Conservation (phyloP, 2,329 filamentous ascomycete species). For the Xylariales sp. region DNA sequence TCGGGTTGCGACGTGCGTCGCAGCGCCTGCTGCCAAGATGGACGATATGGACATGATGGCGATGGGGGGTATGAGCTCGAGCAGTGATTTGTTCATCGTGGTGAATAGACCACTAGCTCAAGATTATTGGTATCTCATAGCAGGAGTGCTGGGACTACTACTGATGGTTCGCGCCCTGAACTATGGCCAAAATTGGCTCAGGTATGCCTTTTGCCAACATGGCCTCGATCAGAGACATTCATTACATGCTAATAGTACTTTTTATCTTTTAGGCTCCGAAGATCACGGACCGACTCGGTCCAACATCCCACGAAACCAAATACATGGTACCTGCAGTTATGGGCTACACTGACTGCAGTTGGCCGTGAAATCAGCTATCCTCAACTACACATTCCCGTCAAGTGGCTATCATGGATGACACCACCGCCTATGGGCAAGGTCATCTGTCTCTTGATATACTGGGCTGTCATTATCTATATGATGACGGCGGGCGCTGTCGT, state of each 20-base stretch:
- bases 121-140: constrained; percentile 57
- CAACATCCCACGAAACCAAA: constrained; percentile 49
- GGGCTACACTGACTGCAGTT: constrained; percentile 56
- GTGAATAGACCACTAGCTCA: constrained; percentile 48
- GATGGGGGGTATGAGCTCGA: constrained; percentile 12
- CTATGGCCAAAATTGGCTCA: constrained; percentile 32
- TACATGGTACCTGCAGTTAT: constrained; percentile 40
- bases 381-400: constrained; percentile 43
- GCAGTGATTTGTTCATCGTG: constrained; percentile 31
- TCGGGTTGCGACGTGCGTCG: not conserved
- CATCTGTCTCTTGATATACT: constrained; percentile 51
- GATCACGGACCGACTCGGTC: constrained; percentile 36
- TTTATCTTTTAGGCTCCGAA: constrained; percentile 36
- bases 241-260: no score
- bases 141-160: constrained; percentile 40
- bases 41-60: constrained; percentile 25
- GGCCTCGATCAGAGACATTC: not conserved
- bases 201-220: constrained; percentile 26
- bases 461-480: constrained; percentile 55
- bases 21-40: not conserved
- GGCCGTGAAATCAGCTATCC: constrained; percentile 53
- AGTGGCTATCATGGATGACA: constrained; percentile 49
- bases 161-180: constrained; percentile 38
- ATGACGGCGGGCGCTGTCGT: constrained; percentile 45
- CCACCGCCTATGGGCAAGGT: constrained; percentile 55